phyloP scores from a whole-genome alignment of 176 grass and related monocot species.

The Phoenix roebelenii region DNA sequence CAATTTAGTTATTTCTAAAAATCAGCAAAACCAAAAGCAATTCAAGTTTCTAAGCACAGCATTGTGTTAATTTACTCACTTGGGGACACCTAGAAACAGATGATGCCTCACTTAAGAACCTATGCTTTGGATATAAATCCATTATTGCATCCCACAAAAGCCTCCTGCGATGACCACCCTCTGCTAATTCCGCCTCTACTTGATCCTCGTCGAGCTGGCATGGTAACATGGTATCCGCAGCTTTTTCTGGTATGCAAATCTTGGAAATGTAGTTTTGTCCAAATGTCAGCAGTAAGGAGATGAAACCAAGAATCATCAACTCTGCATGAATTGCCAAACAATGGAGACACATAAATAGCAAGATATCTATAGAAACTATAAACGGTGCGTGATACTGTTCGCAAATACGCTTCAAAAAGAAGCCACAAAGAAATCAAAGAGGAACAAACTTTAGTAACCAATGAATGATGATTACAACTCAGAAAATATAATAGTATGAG shows the following conservation, averaged over 20 bases:
- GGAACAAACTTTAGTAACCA: too few species aligned
- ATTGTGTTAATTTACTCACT: background rate
- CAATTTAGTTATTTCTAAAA: too few species aligned
- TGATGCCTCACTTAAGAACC: constrained; percentile 5
- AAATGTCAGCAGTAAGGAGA: constrained; percentile 84
- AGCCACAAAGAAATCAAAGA: too few species aligned
- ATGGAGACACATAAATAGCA: too few species aligned
- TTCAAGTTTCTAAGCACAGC: background rate
- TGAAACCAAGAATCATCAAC: constrained; percentile 92
- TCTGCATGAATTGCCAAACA: constrained; percentile 18
- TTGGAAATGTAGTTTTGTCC: constrained; percentile 72
- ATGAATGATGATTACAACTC: too few species aligned
- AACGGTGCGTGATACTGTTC: too few species aligned
- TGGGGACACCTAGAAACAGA: background rate
- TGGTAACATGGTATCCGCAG: constrained; percentile 80
- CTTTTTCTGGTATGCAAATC: constrained; percentile 60
- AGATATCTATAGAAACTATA: too few species aligned
- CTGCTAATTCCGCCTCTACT: background rate
- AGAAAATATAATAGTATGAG: too few species aligned
- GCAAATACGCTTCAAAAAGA: too few species aligned
- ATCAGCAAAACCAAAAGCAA: background rate
- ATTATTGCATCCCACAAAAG: background rate
- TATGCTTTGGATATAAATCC: background rate
- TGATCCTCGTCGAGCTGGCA: constrained; percentile 13
- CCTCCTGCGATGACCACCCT: background rate